phyloP scores from a whole-genome alignment of 2,329 filamentous ascomycete genomes.

The Epichloe uncinata region DNA sequence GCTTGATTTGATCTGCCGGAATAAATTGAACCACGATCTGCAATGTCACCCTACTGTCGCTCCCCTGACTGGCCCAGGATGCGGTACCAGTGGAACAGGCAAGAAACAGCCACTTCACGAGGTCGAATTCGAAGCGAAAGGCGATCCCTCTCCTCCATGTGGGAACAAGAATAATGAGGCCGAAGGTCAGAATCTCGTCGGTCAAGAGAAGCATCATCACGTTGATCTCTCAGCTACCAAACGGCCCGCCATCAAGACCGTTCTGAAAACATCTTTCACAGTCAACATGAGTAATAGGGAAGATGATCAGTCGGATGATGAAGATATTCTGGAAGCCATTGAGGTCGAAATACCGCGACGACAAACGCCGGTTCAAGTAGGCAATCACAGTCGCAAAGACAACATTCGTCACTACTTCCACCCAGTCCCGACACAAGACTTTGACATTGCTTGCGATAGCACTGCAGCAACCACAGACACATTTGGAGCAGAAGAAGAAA shows the following conservation, averaged over 20 bases:
- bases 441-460: slow-evolving; percentile 22
- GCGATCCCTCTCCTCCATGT: not conserved
- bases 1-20: slow-evolving; percentile 31
- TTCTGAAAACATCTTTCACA: slow-evolving; percentile 16
- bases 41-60: not conserved
- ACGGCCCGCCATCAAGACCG: not conserved
- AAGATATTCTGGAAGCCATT: slow-evolving; percentile 8
- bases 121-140: not conserved
- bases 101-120: not conserved
- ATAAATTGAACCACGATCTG: slow-evolving; percentile 20
- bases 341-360: slow-evolving; percentile 14
- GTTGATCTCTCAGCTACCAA: not conserved
- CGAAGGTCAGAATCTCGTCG: not conserved
- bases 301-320: slow-evolving; percentile 19
- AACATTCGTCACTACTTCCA: slow-evolving; percentile 21
- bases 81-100: not conserved
- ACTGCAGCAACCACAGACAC: slow-evolving; percentile 15
- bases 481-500: not conserved
- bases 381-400: slow-evolving; percentile 4
- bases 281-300: slow-evolving; percentile 21
- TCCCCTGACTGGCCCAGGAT: not conserved
- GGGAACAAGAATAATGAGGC: not conserved
- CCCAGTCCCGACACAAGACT: slow-evolving; percentile 11
- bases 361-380: not conserved
- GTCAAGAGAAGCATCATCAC: not conserved